Conservation (phyloP, 2,329 filamentous ascomycete genomes). For the Sporothrix phasma region DNA sequence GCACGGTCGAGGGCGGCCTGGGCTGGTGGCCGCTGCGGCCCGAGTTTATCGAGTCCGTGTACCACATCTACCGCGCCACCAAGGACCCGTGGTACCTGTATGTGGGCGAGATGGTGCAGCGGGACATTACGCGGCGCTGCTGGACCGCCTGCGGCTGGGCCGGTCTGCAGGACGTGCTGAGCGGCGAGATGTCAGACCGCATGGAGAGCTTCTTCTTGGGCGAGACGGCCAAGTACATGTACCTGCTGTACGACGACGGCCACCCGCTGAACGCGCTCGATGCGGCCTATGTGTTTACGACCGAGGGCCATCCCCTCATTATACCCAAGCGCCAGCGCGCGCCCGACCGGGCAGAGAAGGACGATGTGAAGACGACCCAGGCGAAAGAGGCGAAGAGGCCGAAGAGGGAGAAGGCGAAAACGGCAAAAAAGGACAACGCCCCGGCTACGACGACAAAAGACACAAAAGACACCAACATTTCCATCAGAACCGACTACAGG, state of each 20-base stretch:
- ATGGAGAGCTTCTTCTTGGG: constrained; percentile 99
- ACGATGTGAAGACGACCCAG: not conserved
- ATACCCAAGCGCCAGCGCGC: constrained; percentile 46
- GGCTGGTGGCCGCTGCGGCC: constrained; percentile 93
- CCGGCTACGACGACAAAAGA: no score
- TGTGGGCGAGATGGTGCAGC: constrained; percentile 88
- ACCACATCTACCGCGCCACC: constrained; percentile 89
- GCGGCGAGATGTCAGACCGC: constrained; percentile 77
- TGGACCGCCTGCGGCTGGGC: constrained; percentile 91
- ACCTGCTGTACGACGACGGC: constrained; percentile 73
- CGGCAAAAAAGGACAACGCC: no score
- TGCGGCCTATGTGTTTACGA: constrained; percentile 84
- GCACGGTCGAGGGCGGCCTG: constrained; percentile 74
- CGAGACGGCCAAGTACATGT: constrained; percentile 93
- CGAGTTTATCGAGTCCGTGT: constrained; percentile 95
- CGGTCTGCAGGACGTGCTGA: constrained; percentile 71
- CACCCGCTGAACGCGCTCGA: constrained; percentile 86
- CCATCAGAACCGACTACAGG: not conserved
- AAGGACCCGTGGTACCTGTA: constrained; percentile 93
- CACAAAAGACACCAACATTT: not conserved
- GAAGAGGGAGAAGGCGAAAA: not conserved
- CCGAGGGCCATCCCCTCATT: constrained; percentile 86
- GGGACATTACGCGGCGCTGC: constrained; percentile 79
- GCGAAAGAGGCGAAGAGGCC: not conserved
- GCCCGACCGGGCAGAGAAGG: constrained; percentile 12